Conservation (phyloP, 2,329 filamentous ascomycete genomes). For the Colletotrichum echinochloae region DNA sequence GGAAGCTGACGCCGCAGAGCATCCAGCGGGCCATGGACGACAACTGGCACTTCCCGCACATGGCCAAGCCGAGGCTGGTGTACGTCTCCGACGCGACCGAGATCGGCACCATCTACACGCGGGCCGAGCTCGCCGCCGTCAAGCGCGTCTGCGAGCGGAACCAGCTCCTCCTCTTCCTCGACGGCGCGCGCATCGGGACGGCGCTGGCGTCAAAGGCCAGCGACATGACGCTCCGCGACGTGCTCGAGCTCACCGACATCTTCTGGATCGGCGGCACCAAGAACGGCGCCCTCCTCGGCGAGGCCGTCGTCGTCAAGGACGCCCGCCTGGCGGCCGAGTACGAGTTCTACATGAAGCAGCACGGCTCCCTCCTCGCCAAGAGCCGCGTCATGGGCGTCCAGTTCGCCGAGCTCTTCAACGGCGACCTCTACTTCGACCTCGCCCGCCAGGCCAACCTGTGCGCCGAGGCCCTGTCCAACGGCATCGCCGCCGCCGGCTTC, state of each 20-base stretch:
- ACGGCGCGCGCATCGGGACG: constrained; percentile 58
- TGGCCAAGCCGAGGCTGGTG: constrained; percentile 63
- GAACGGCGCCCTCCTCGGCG: constrained; percentile 62
- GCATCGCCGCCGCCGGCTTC: constrained; percentile 57
- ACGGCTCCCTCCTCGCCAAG: constrained; percentile 63
- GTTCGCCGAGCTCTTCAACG: constrained; percentile 61
- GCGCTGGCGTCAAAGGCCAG: constrained; percentile 57
- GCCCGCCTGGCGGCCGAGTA: constrained; percentile 57
- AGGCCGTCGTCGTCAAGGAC: constrained; percentile 62
- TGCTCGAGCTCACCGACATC: constrained; percentile 61
- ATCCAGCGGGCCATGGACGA: constrained; percentile 58
- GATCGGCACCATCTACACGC: constrained; percentile 61
- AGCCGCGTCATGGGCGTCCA: constrained; percentile 61
- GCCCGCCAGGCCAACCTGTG: constrained; percentile 58
- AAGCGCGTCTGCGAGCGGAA: constrained; percentile 57
- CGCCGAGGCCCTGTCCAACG: constrained; percentile 57
- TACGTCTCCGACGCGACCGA: constrained; percentile 66
- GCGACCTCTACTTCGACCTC: constrained; percentile 59
- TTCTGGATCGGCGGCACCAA: constrained; percentile 68
- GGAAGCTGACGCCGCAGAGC: constrained; percentile 59
- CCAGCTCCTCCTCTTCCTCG: constrained; percentile 58
- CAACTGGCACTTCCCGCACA: constrained; percentile 64
- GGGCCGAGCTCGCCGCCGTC: constrained; percentile 55
- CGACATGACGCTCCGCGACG: constrained; percentile 57
- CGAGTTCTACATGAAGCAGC: constrained; percentile 64